A percentile compares a stretch with the other conserved stretches of the same genome.
Conservation (phyloP, 2,329 filamentous ascomycete species). For the Stagonosporopsis vannaccii region DNA sequence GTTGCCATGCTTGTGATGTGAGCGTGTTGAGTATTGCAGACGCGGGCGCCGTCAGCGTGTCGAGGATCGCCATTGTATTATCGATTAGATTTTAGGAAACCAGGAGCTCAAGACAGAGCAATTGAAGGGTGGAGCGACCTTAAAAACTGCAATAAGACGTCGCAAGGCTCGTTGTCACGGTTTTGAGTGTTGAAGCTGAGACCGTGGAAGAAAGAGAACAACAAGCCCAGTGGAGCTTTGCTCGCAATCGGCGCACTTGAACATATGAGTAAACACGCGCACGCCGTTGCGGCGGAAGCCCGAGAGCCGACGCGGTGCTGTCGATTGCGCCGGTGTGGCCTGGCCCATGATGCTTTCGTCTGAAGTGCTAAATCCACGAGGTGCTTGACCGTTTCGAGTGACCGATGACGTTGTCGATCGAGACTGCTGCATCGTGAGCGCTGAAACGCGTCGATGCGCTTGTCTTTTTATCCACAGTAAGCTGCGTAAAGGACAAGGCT, state of each 20-base stretch:
- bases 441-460: neutral
- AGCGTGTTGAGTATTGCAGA: slow-evolving; percentile 43
- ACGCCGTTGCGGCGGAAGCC: slow-evolving; percentile 7
- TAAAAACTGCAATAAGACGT: slow-evolving; percentile 1
- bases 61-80: slow-evolving; percentile 44
- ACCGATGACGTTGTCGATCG: slow-evolving; percentile 45
- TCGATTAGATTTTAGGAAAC: neutral
- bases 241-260: slow-evolving; percentile 8
- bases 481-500: neutral
- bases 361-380: slow-evolving; percentile 40
- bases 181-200: slow-evolving; percentile 15
- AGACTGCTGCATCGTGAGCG: slow-evolving; percentile 3
- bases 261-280: slow-evolving; percentile 3
- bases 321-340: slow-evolving; percentile 30
- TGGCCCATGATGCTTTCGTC: slow-evolving; percentile 39
- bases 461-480: neutral
- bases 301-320: slow-evolving; percentile 26
- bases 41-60: slow-evolving; percentile 12
- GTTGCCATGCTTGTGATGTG: slow-evolving; percentile 57
- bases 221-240: neutral
- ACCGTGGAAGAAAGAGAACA: slow-evolving; percentile 4
- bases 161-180: slow-evolving; percentile 11
- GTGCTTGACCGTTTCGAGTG: slow-evolving; percentile 46
- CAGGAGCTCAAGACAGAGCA: neutral
- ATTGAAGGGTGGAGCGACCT: neutral